Percentiles rank a stretch among this genome's conserved stretches.
phyloP scores from a whole-genome alignment of 2,329 filamentous ascomycete species.

The Botrytis deweyae region DNA sequence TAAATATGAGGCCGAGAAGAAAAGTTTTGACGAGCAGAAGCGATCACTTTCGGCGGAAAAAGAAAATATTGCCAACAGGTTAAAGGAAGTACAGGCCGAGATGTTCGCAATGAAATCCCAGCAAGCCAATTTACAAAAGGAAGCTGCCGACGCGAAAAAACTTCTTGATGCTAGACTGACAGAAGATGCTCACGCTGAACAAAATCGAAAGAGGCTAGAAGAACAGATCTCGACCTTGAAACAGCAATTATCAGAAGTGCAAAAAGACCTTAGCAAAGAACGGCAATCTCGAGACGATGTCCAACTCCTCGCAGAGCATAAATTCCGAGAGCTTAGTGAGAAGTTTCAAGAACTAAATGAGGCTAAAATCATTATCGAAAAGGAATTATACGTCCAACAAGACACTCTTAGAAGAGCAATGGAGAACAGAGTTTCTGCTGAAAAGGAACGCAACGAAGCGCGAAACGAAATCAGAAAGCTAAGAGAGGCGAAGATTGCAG shows the following conservation, averaged over 20 bases:
- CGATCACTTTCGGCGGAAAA: slow-evolving; percentile 70
- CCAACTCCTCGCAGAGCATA: slow-evolving; percentile 85
- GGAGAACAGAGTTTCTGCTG: slow-evolving; percentile 75
- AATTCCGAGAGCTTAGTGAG: slow-evolving; percentile 75
- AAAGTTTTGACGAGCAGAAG: slow-evolving; percentile 76
- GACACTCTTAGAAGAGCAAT: slow-evolving; percentile 84
- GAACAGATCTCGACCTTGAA: slow-evolving; percentile 86
- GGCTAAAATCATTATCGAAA: slow-evolving; percentile 95
- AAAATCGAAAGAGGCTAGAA: slow-evolving; percentile 80
- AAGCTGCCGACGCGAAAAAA: slow-evolving; percentile 83
- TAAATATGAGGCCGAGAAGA: slow-evolving; percentile 78
- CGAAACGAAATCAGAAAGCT: slow-evolving; percentile 81
- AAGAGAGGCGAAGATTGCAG: slow-evolving; percentile 77
- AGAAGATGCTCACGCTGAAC: slow-evolving; percentile 80
- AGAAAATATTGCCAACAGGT: slow-evolving; percentile 70
- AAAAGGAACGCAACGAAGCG: slow-evolving; percentile 86
- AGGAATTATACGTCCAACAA: slow-evolving; percentile 94
- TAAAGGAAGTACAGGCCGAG: slow-evolving; percentile 85
- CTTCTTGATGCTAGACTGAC: slow-evolving; percentile 85
- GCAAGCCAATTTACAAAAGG: slow-evolving; percentile 79
- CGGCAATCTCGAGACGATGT: slow-evolving; percentile 93
- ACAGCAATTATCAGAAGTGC: slow-evolving; percentile 76
- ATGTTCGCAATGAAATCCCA: slow-evolving; percentile 83
- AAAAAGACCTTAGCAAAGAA: slow-evolving; percentile 86
- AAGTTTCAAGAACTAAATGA: slow-evolving; percentile 87